Percentiles rank a stretch among this genome's conserved stretches.
Evolutionary conservation across 306 rosid species (phyloP).

Genomic region (Carpinus viminea): DNA sequence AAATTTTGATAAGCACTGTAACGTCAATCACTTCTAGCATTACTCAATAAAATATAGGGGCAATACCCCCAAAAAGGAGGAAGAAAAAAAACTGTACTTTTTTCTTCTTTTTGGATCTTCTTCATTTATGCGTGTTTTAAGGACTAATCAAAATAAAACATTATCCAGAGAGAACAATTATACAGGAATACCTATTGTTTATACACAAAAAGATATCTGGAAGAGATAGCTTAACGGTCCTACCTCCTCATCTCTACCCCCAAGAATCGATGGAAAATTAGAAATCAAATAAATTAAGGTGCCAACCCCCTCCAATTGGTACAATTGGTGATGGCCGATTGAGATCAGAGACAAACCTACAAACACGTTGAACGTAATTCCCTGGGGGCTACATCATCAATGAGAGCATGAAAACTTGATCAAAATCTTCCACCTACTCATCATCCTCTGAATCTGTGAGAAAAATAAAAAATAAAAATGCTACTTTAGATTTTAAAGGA

Average conservation of each 20-base stretch:
- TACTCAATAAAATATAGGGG: not conserved
- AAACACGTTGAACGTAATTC: constrained; percentile 40
- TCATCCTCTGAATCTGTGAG: constrained; percentile 94
- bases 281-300: constrained; percentile 28
- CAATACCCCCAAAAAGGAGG: not conserved
- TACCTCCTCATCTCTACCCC: constrained; percentile 40
- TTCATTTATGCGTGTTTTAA: constrained; percentile 28
- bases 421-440: constrained; percentile 50
- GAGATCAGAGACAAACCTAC: constrained; percentile 38
- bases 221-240: constrained; percentile 28
- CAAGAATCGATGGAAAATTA: constrained; percentile 34
- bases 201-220: constrained; percentile 45
- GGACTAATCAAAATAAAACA: constrained; percentile 28
- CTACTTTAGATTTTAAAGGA: not conserved
- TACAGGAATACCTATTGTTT: constrained; percentile 65
- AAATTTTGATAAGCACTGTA: too few relatives aligned
- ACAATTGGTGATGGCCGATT: constrained; percentile 31
- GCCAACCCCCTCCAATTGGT: constrained; percentile 41
- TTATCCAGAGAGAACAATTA: constrained; percentile 41
- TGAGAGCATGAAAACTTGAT: constrained; percentile 25
- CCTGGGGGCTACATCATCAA: constrained; percentile 43
- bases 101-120: constrained; percentile 23
- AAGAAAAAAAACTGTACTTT: not conserved
- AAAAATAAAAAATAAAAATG: not conserved
- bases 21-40: too few relatives aligned